Evolutionary conservation across 2,329 filamentous ascomycete genomes (phyloP).

Genomic region (Clonostachys chloroleuca): DNA sequence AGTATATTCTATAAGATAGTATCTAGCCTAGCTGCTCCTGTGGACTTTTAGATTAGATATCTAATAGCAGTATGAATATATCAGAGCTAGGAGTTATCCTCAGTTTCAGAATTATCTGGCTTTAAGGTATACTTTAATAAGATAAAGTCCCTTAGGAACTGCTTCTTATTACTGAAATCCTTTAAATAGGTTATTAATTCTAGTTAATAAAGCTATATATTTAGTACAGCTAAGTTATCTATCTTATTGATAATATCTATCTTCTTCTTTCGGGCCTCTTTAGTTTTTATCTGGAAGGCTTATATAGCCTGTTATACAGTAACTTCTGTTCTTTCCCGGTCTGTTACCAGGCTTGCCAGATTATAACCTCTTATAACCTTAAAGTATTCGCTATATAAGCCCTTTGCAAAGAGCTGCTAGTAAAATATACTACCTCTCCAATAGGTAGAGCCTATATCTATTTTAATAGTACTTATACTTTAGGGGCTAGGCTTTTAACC

Average conservation of each 20-base stretch:
- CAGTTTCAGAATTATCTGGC: no score
- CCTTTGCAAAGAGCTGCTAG: not conserved
- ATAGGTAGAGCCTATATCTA: not conserved
- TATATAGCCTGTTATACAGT: not conserved
- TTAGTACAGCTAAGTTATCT: not conserved
- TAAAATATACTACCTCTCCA: not conserved
- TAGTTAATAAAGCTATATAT: not conserved
- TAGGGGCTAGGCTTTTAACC: not conserved
- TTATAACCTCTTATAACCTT: not conserved
- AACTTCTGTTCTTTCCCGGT: not conserved
- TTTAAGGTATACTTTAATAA: no score
- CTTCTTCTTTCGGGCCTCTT: no score
- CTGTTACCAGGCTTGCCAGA: no score
- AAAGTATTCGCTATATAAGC: not conserved
- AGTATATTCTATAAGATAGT: not conserved
- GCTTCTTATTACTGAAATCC: not conserved
- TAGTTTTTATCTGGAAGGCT: no score
- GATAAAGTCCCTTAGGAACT: no score
- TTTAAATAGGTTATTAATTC: not conserved
- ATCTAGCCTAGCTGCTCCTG: not conserved
- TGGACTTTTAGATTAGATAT: not conserved
- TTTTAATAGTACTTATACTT: not conserved
- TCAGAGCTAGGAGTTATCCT: not conserved
- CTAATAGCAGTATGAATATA: not conserved
- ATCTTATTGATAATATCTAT: no score